phyloP scores from a whole-genome alignment of 179 eudicot species.

The Carnegiea gigantea region DNA sequence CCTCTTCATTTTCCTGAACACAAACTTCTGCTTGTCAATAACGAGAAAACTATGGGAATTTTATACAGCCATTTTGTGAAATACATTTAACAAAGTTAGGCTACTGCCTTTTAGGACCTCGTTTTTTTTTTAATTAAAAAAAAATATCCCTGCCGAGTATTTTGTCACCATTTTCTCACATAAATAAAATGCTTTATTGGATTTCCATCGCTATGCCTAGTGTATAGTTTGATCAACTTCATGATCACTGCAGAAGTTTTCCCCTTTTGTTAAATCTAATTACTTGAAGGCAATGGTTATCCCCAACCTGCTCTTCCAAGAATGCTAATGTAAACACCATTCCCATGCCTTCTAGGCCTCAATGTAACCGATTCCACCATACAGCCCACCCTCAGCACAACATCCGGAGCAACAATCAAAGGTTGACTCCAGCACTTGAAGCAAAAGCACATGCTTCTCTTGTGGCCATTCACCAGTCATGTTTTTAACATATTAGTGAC shows the following conservation, averaged over 20 bases:
- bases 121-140: too few species aligned
- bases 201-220: too few species aligned
- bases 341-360: too few species aligned
- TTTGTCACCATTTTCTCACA: too few species aligned
- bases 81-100: neutral
- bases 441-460: neutral
- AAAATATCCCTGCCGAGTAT: neutral
- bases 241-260: too few species aligned
- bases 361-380: too few species aligned
- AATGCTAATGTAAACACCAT: too few species aligned
- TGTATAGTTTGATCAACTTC: too few species aligned
- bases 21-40: slow-evolving; percentile 9
- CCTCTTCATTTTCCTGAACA: slow-evolving; percentile 52
- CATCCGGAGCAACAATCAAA: neutral
- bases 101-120: neutral
- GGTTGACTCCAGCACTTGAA: neutral
- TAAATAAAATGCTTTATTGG: too few species aligned
- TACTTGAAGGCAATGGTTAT: too few species aligned
- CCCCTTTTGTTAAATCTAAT: too few species aligned
- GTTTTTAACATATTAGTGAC: neutral
- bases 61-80: neutral
- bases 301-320: too few species aligned
- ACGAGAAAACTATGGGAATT: neutral
- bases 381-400: neutral
- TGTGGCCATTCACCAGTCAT: neutral